Evolutionary conservation across 2,329 filamentous ascomycete genomes (phyloP), one percentile per base, ranked within the genome.

Genomic region (Colletotrichum scovillei): DNA sequence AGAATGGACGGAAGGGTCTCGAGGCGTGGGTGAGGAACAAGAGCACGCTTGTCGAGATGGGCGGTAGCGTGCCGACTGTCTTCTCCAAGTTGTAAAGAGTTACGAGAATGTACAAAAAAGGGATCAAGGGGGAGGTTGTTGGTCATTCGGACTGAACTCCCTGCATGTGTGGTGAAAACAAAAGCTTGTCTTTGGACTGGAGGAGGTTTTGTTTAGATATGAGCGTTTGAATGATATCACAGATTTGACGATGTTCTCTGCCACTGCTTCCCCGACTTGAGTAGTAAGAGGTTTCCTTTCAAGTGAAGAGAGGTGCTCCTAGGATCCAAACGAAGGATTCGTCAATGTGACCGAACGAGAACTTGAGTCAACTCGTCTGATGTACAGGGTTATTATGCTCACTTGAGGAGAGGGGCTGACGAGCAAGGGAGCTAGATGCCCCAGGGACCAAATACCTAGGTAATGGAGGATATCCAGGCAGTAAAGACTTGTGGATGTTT

Each of bases 21-120:
- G 92, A 93, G 82, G 92, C 93, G 4, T 98, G 95, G 92, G 89
- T 95, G 65, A 88, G 91, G 83, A 97, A 95, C 78, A 97, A 97
- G 87, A 97, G 94, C 82, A 97, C 94, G 1, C 83, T 97, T 35
- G 92, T 97, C 2, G 95, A 97, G 81, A 93, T 95, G 88, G 90
- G 91, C 55, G 93, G 92, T 42, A 86, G 82, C 74, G 93, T 92
- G 71, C 90, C 87, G 69, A 95, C 89, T 9, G 92, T 95, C 0
- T 97, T 97, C 83, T 87, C 91, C 35, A 94, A 94, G 82, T 76
- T 93, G 75, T 93, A 83, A 84, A 74, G 58, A 42, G 22, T 35
- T 32, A 14, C 1, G 16, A 14, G 24, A 46, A 19, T 58, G 28
- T 49, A 49, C 24, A 26, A 60, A 63, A 30, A 49, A 49, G 2